These are phyloP conservation scores for Phlyctochytrium bullatum DNA, from an alignment of 192 early-diverging fungal genomes.

Conservation along the genomic window DNA sequence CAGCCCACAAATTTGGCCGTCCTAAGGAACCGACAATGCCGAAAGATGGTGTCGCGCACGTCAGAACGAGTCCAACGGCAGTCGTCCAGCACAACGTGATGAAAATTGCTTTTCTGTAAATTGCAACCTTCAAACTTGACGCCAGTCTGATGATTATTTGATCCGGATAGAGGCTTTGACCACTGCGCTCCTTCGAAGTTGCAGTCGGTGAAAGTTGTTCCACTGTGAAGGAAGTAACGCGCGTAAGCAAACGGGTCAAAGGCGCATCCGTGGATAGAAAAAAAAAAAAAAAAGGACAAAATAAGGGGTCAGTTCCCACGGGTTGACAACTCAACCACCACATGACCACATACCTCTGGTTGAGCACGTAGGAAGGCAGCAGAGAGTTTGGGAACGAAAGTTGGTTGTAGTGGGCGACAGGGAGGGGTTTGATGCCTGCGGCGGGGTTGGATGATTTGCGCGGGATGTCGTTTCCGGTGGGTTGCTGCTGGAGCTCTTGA, in stretches of 20 bases:
- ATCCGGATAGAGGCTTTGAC: neutral
- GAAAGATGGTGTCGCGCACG: neutral
- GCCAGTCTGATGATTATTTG: neutral
- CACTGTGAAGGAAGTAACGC: no score
- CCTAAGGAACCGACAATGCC: neutral
- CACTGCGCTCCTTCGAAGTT: neutral
- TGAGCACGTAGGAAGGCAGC: neutral
- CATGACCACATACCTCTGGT: neutral
- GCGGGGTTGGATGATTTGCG: neutral
- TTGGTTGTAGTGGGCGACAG: neutral
- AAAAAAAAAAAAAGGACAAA: no score
- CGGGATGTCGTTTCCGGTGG: no score
- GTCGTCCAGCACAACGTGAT: conserved; percentile 1
- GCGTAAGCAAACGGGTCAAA: no score
- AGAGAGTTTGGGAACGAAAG: neutral
- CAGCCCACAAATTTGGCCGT: neutral
- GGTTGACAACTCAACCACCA: no score
- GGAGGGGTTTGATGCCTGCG: neutral
- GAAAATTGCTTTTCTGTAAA: neutral
- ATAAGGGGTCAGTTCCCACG: no score
- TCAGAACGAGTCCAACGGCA: neutral
- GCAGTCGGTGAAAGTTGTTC: neutral
- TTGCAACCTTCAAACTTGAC: neutral
- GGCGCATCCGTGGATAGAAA: no score
- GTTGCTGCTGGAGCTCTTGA: neutral